Evolutionary conservation across 352 stramenopile genomes (phyloP), one percentile per base, ranked within the genome.

Genomic region (Phytophthora megakarya): DNA sequence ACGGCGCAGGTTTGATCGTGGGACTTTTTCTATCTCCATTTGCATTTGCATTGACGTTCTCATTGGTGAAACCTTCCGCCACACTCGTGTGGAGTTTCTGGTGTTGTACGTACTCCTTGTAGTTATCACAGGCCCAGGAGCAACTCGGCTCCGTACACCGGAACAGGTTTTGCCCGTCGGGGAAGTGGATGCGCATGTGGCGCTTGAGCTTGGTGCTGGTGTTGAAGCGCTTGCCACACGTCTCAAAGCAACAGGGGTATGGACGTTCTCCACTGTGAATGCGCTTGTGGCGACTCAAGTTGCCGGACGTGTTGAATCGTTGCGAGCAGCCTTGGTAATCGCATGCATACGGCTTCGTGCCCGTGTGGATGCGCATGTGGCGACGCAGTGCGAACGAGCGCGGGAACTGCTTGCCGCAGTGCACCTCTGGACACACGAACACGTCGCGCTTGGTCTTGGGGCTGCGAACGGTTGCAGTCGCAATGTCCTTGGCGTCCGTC

Each of bases 171-270:
- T 89, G 73, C 4, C 79, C 85, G 9, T 93, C 81, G 1, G 85
- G 85, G 54, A 91, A 95, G 61, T 96, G 87, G 62, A 92, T 91
- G 53, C 86, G 85, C 84, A 94, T 92, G 70, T 96, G 87, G 16
- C 87, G 76, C 73, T 93, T 93, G 44, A 96, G 76, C 70, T 96
- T 96, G n/a, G 86, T 93, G 70, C 84, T 93, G 22, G 86, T 96
- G 67, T 93, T 93, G 60, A 96, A 96, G 35, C 80, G 76, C 66
- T 96, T 96, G 63, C 77, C 81, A 68, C 87, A 96, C 8, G 62
- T 88, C 8, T 80, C 64, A 35, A 90, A 90, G 44, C 86, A 80
- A 43, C 87, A 96, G 32, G 81, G 81, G 65, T 93, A 96, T 21
- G 87, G 87, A 5, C 86, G 75, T 57, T 93, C 87, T 44, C 87